Base-by-base conservation (phyloP, 2,329 filamentous ascomycete genomes). In the Neoscytalidium dimidiatum region DNA sequence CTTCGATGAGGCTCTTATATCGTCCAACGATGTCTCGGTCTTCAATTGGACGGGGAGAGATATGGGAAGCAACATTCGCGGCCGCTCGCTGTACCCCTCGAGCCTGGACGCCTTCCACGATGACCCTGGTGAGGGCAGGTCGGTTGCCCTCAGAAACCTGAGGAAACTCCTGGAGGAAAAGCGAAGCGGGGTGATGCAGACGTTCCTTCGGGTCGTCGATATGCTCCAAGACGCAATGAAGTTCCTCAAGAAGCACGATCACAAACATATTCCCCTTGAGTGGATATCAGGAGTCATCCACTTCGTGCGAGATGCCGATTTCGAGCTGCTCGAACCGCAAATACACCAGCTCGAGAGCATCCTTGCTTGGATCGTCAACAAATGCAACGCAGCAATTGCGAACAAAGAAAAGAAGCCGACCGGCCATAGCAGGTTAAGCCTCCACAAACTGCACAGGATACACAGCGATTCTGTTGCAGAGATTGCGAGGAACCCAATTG, bases 61-160 rank as follows among this genome's bases (percentile, higher is more conserved):
- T 28, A 52, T 52, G 49, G 49, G 49, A 31, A 52, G n/a, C 29
- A 28, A 52, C 49, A 52, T 52, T 26, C 53, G 41, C 53, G 53
- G 53, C 8, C 53, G 53, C 2, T 46, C 53, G 11, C 35, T 60
- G 28, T 60, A 60, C 19, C 53, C 53, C 3, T 60, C 53, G 1
- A 21, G 17, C 1, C 21, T 60, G 19, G n/a, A 52, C 8, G 49
- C 49, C 6, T 52, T 52, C 28, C 23, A 52, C 49, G 9, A 17
- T 5, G n/a, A 14, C 49, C 29, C 13, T 3, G 8, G 9, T 17
- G 49, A 52, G 49, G 49, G 49, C 8, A 28, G 28, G 28, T 35
- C 49, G n/a, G n/a, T 23, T 17, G 49, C 49, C 29, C 26, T 29
- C 49, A 35, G n/a, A 29, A 13, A 13, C 23, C 49, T 52, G 49